Conservation (phyloP, 1,284 basidiomycete genomes). For the Cutaneotrichosporon mucoides region DNA sequence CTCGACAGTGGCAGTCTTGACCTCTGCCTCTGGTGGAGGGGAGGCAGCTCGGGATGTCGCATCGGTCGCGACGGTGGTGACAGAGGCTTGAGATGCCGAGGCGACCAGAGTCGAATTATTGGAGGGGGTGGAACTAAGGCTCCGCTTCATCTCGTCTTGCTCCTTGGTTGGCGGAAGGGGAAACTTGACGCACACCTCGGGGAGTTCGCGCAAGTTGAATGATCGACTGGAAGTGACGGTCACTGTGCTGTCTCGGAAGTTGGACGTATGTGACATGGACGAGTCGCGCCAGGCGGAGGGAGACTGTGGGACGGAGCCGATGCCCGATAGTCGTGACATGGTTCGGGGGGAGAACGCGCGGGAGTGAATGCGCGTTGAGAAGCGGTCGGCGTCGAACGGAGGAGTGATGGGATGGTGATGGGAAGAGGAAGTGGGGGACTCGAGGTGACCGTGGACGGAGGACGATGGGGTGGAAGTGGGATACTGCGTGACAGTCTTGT, state of each 20-base stretch:
- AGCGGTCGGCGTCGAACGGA: background rate
- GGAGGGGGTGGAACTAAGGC: background rate
- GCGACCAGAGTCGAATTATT: background rate
- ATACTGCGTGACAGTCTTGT: background rate
- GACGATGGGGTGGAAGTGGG: no score
- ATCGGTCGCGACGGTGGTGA: background rate
- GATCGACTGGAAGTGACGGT: background rate
- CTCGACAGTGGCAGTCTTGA: background rate
- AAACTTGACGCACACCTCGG: background rate
- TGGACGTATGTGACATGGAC: background rate
- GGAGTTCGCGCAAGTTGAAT: slow-evolving; percentile 1
- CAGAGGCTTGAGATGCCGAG: background rate
- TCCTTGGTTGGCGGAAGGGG: background rate
- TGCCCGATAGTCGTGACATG: background rate
- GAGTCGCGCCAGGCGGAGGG: background rate
- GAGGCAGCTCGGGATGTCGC: background rate
- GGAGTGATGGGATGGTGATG: background rate
- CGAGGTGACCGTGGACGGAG: no score
- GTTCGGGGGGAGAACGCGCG: background rate
- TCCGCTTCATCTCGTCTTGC: background rate
- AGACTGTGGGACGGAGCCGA: background rate
- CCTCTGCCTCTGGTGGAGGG: background rate
- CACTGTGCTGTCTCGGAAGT: background rate
- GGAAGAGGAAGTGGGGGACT: background rate
- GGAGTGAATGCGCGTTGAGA: background rate